Percentiles rank a stretch among this genome's conserved stretches.
Evolutionary conservation across 169 alveolate species (phyloP).

Genomic region (Plasmodium berghei): DNA sequence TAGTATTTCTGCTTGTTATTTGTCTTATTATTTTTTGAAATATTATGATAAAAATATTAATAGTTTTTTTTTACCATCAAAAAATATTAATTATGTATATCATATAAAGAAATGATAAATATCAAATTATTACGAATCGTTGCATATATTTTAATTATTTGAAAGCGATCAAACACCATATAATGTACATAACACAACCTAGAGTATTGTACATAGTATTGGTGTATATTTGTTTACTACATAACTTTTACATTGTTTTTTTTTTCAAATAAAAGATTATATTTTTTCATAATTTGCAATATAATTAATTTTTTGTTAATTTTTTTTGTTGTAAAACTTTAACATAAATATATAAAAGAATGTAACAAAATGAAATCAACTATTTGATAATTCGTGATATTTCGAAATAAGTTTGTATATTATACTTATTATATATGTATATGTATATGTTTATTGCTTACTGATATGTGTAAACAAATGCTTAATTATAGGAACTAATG

Average conservation of each 20-base stretch:
- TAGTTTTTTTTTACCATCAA: conserved; percentile 42
- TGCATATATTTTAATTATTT: neutral
- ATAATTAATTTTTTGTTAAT: too few relatives aligned
- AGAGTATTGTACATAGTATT: neutral
- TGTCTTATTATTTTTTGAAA: conserved; percentile 44
- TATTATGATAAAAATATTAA: conserved; percentile 22
- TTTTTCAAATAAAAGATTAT: too few relatives aligned
- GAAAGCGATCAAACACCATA: neutral
- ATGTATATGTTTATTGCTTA: too few relatives aligned
- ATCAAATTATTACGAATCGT: neutral
- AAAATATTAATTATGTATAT: conserved; percentile 47
- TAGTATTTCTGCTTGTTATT: conserved; percentile 52
- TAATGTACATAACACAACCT: too few relatives aligned
- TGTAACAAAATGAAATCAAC: neutral
- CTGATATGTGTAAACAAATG: too few relatives aligned
- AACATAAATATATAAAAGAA: neutral
- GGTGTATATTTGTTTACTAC: neutral
- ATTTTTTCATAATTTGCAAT: too few relatives aligned
- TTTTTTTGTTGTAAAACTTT: neutral
- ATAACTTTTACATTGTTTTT: too few relatives aligned
- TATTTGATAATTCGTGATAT: too few relatives aligned
- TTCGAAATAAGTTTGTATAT: too few relatives aligned
- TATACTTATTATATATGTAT: too few relatives aligned
- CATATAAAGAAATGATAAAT: conserved; percentile 23
- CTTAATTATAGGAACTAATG: too few relatives aligned